Percentiles rank a stretch among this genome's conserved stretches.
Evolutionary conservation across 371 early-diverging fungal species (phyloP).

Genomic region (Astathelohania contejeani): DNA sequence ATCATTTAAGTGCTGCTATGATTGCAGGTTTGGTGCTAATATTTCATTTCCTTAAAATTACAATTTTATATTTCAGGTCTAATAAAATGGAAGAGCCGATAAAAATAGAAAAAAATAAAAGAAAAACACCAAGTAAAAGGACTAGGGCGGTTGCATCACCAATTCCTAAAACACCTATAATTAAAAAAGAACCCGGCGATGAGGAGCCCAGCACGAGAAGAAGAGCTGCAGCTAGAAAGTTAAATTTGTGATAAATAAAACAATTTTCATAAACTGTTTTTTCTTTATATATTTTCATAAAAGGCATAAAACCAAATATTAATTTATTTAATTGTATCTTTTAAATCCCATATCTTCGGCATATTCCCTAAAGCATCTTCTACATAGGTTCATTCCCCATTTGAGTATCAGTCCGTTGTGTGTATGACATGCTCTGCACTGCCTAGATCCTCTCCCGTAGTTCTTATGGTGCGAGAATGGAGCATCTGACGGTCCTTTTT

Average conservation of each 20-base stretch:
- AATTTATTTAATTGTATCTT: slow-evolving; percentile 38
- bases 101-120: slow-evolving; percentile 9
- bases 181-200: slow-evolving; percentile 1
- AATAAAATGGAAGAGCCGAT: not conserved
- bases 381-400: slow-evolving; percentile 92
- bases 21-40: not conserved
- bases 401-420: slow-evolving; percentile 98
- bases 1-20: not conserved
- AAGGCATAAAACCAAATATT: slow-evolving; percentile 2
- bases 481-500: no score
- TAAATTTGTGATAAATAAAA: slow-evolving; percentile 4
- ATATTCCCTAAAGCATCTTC: slow-evolving; percentile 99
- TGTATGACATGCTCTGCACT: slow-evolving; percentile 56
- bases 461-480: no score
- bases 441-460: not conserved
- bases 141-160: not conserved
- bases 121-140: not conserved
- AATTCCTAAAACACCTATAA: not conserved
- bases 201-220: no score
- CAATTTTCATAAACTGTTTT: slow-evolving; percentile 1
- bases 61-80: not conserved
- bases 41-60: slow-evolving; percentile 1
- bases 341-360: slow-evolving; percentile 87
- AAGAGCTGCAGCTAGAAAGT: slow-evolving; percentile 2
- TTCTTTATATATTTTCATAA: slow-evolving; percentile 3